Percentiles rank a stretch among this genome's conserved stretches.
phyloP scores from a whole-genome alignment of 148 eudicot species.

The Rhododendron mucronatum region DNA sequence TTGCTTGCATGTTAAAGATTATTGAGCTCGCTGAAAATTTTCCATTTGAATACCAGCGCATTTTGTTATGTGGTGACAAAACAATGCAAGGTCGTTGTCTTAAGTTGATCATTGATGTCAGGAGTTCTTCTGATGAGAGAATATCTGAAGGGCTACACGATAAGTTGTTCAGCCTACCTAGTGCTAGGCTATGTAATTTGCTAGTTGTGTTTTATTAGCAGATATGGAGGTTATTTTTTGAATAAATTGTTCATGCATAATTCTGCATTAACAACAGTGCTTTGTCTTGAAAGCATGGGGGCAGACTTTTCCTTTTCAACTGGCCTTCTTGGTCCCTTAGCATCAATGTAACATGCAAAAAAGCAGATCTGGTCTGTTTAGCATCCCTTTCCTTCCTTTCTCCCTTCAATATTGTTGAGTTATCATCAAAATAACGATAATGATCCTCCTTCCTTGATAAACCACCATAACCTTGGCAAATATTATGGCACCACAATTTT shows the following conservation, averaged over 20 bases:
- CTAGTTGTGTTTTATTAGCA: background rate
- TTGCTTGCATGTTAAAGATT: background rate
- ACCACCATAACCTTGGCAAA: background rate
- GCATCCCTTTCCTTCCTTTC: background rate
- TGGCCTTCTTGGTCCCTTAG: background rate
- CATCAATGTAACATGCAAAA: background rate
- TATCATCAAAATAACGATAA: background rate
- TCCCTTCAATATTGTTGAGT: background rate
- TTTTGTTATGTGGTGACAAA: background rate
- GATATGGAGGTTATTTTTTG: background rate
- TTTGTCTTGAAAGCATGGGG: background rate
- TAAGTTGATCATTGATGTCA: background rate
- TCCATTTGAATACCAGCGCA: background rate
- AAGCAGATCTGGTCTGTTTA: background rate
- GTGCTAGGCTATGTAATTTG: background rate
- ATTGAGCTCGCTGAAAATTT: background rate
- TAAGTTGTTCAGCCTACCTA: background rate
- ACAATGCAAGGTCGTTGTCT: background rate
- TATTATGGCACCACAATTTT: background rate
- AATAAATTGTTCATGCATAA: background rate
- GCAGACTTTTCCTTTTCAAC: background rate
- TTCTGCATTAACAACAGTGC: background rate
- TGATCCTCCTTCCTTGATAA: background rate
- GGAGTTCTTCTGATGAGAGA: slow-evolving; percentile 1
- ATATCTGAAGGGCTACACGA: background rate